These are phyloP conservation scores for Phyllosticta citriasiana DNA, from an alignment of 2,329 filamentous ascomycete genomes.

Conservation along the genomic window DNA sequence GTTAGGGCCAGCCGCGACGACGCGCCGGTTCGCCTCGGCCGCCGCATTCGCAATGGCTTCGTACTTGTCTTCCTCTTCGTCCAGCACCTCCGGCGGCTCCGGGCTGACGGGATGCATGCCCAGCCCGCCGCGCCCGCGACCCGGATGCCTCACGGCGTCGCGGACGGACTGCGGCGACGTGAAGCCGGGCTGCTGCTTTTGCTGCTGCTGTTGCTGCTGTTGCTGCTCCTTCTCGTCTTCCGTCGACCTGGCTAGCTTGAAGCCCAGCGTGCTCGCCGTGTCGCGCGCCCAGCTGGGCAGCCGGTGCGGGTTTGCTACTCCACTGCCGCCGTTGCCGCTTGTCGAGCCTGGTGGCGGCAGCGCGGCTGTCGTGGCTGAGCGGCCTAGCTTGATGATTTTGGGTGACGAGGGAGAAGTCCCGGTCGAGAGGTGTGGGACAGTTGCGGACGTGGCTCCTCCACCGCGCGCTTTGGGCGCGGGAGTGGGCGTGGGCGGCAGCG, in stretches of 20 bases:
- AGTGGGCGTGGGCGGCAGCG: not conserved
- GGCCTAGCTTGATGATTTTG: not conserved
- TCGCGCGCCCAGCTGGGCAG: conserved; percentile 5
- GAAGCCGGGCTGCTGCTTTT: not conserved
- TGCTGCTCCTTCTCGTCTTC: not conserved
- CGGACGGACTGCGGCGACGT: not conserved
- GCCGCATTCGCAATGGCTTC: too few relatives aligned
- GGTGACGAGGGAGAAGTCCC: not conserved
- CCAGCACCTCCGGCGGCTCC: not conserved
- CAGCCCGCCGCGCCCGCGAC: not conserved
- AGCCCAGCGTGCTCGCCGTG: not conserved
- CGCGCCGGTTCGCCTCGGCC: too few relatives aligned
- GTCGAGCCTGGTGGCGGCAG: not conserved
- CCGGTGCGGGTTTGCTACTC: conserved; percentile 4
- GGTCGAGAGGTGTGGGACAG: not conserved
- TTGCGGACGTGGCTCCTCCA: not conserved
- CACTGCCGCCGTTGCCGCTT: not conserved
- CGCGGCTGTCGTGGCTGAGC: not conserved
- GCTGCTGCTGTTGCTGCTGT: too few relatives aligned
- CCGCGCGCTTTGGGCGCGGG: not conserved
- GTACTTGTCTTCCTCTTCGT: not conserved
- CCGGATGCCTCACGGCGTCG: not conserved
- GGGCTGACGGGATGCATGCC: not conserved
- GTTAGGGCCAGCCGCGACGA: too few relatives aligned
- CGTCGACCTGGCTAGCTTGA: not conserved